Percentiles rank a stretch among this genome's conserved stretches.
phyloP scores from a whole-genome alignment of 805 yeast species.

The Lachancea dasiensis region DNA sequence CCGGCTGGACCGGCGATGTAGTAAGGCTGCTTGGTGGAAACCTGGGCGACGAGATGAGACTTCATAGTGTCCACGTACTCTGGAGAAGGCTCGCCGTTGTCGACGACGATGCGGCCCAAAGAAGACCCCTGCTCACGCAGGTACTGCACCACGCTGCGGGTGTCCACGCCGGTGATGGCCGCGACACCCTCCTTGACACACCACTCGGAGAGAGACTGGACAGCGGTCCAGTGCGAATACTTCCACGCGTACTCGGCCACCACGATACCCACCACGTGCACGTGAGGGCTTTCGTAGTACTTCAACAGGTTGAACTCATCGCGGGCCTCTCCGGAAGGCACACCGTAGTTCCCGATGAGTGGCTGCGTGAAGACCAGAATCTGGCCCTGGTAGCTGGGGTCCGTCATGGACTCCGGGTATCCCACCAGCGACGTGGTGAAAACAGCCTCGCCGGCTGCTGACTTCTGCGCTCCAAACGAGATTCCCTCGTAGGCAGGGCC shows the following conservation, averaged over 20 bases:
- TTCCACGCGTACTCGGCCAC: conserved; percentile 93
- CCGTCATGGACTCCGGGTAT: conserved; percentile 98
- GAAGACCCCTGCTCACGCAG: conserved; percentile 96
- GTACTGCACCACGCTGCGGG: conserved; percentile 87
- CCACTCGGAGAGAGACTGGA: conserved; percentile 92
- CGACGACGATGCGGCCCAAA: conserved; percentile 80
- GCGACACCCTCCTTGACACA: conserved; percentile 95
- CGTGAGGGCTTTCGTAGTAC: conserved; percentile 84
- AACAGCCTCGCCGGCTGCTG: conserved; percentile 94
- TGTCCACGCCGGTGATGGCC: conserved; percentile 94
- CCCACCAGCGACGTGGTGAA: conserved; percentile 98
- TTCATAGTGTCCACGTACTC: conserved; percentile 88
- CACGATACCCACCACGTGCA: conserved; percentile 93
- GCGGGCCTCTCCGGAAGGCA: conserved; percentile 74
- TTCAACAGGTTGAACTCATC: conserved; percentile 83
- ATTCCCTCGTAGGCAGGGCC: conserved; percentile 85
- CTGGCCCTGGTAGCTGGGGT: conserved; percentile 96
- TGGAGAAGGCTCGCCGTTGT: conserved; percentile 29
- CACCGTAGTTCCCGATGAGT: conserved; percentile 96
- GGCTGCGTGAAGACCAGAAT: conserved; percentile 96
- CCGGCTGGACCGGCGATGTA: conserved; percentile 57
- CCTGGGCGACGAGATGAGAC: conserved; percentile 85
- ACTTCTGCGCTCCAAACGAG: conserved; percentile 92
- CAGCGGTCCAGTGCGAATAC: conserved; percentile 99
- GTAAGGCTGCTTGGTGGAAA: conserved; percentile 93